Conservation (phyloP, 129 eudicot species). For the Helianthus annuus region HanXRQr2.0-SUNRISE NC_035442.2:7680609-7681108, state of each 20-base stretch:
- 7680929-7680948: slow-evolving; percentile 95
- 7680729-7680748: slow-evolving; percentile 68
- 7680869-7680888: slow-evolving; percentile 95
- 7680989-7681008: slow-evolving; percentile 7
- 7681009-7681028: neutral
- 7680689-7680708: neutral
- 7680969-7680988: neutral
- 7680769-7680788: slow-evolving; percentile 83
- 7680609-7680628: too few species aligned
- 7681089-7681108: slow-evolving; percentile 81
- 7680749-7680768: slow-evolving; percentile 86
- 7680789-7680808: slow-evolving; percentile 78
- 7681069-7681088: slow-evolving; percentile 83
- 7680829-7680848: slow-evolving; percentile 69
- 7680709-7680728: neutral
- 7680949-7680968: slow-evolving; percentile 73
- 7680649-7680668: neutral
- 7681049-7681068: slow-evolving; percentile 72
- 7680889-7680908: slow-evolving; percentile 94
- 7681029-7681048: neutral
- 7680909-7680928: slow-evolving; percentile 95
- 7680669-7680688: neutral
- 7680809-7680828: slow-evolving; percentile 77
- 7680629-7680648: neutral
- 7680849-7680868: slow-evolving; percentile 94